phyloP scores from a whole-genome alignment of 2,329 filamentous ascomycete genomes.

The Basipetospora chlamydospora region DNA sequence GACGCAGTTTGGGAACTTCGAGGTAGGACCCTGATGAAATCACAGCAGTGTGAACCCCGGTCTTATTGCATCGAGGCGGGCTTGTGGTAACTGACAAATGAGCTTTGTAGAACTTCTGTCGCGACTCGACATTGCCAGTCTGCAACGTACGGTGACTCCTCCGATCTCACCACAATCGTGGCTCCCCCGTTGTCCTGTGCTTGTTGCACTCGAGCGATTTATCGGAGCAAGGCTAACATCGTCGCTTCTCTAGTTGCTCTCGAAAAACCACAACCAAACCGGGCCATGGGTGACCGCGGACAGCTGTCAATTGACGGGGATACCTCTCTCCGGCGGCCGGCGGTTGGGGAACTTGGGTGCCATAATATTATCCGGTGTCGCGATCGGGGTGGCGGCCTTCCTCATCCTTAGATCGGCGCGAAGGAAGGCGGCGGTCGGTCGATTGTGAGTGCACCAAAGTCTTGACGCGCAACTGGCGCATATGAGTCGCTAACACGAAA shows the following conservation, averaged over 20 bases:
- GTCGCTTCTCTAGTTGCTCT: conserved; percentile 57
- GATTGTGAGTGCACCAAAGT: conserved; percentile 50
- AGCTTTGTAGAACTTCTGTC: conserved; percentile 58
- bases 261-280: conserved; percentile 40
- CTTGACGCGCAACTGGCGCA: background rate
- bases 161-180: too few relatives aligned
- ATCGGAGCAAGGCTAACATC: too few relatives aligned
- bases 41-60: too few relatives aligned
- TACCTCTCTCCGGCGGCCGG: conserved; percentile 49
- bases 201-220: too few relatives aligned
- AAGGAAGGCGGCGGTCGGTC: conserved; percentile 86
- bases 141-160: conserved; percentile 84
- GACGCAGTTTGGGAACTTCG: conserved; percentile 46
- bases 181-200: too few relatives aligned
- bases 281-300: conserved; percentile 33
- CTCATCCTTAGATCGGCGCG: conserved; percentile 69
- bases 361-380: conserved; percentile 66
- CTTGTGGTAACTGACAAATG: too few relatives aligned
- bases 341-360: conserved; percentile 82
- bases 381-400: conserved; percentile 52
- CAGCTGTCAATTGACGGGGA: conserved; percentile 64
- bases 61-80: too few relatives aligned
- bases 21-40: too few relatives aligned
- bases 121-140: conserved; percentile 66
- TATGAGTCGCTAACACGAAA: background rate